These are phyloP conservation scores for Dothideomycetidae sp. DNA, from an alignment of 2,329 filamentous ascomycete genomes.

Conservation along the genomic window DNA sequence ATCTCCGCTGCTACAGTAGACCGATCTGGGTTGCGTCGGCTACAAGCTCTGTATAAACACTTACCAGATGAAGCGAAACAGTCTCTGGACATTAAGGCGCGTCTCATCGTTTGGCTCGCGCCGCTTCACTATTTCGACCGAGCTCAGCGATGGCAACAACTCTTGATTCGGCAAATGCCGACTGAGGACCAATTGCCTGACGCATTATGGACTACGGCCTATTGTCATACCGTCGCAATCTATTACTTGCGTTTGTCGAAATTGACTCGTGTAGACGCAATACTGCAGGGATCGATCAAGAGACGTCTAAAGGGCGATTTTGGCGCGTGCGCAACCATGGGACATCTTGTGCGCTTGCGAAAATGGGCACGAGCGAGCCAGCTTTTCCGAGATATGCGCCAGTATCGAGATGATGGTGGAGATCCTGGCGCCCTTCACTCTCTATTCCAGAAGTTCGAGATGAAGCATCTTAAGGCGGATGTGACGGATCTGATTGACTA, in stretches of 20 bases:
- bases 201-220: background rate
- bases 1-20: slow-evolving; percentile 1
- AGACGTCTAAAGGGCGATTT: background rate
- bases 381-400: background rate
- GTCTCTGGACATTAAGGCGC: background rate
- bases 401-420: background rate
- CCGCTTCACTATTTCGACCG: background rate
- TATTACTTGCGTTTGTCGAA: background rate
- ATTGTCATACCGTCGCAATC: background rate
- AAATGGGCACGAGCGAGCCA: background rate
- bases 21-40: background rate
- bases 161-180: background rate
- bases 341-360: background rate
- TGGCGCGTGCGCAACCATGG: slow-evolving; percentile 1
- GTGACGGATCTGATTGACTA: background rate
- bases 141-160: background rate
- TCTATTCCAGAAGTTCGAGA: background rate
- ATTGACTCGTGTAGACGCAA: background rate
- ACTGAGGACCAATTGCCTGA: background rate
- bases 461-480: no score
- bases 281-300: background rate
- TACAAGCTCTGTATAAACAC: background rate
- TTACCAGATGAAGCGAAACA: background rate
- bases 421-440: background rate
- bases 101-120: background rate